phyloP scores from a whole-genome alignment of 2,329 filamentous ascomycete genomes.

The Lasiodiplodia hormozganensis region DNA sequence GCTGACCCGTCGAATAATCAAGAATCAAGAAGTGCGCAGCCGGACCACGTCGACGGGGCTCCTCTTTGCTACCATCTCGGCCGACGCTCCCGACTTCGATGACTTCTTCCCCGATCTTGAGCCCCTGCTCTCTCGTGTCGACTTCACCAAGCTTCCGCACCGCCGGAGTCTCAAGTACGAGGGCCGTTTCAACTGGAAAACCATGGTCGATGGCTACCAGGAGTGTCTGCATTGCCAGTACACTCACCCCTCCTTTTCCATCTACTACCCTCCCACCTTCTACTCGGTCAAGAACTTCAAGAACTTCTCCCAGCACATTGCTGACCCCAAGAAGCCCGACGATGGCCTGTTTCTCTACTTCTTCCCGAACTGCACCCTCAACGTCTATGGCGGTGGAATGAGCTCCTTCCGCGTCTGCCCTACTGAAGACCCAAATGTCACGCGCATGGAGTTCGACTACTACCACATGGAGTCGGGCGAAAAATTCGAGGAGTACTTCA shows the following conservation, averaged over 20 bases:
- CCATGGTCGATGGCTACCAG: slow-evolving; percentile 66
- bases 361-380: slow-evolving; percentile 64
- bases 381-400: slow-evolving; percentile 66
- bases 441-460: slow-evolving; percentile 66
- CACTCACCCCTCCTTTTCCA: slow-evolving; percentile 63
- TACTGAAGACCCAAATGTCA: slow-evolving; percentile 56
- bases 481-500: slow-evolving; percentile 64
- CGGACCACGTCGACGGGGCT: slow-evolving; percentile 60
- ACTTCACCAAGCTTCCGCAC: slow-evolving; percentile 62
- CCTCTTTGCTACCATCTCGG: slow-evolving; percentile 59
- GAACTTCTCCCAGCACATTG: slow-evolving; percentile 64
- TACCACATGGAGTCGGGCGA: slow-evolving; percentile 59
- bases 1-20: neutral
- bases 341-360: slow-evolving; percentile 65
- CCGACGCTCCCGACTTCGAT: slow-evolving; percentile 56
- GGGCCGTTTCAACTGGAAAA: slow-evolving; percentile 66
- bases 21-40: slow-evolving; percentile 38
- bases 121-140: slow-evolving; percentile 55
- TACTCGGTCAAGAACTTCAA: slow-evolving; percentile 62
- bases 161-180: slow-evolving; percentile 62
- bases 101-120: slow-evolving; percentile 63
- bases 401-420: slow-evolving; percentile 63
- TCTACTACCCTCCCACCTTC: slow-evolving; percentile 62
- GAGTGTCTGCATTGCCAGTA: slow-evolving; percentile 67
- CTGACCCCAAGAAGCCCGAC: slow-evolving; percentile 59